Percentiles rank a stretch among this genome's conserved stretches.
Conservation (phyloP, 2,329 filamentous ascomycete species). For the Cryphonectria radicalis region DNA sequence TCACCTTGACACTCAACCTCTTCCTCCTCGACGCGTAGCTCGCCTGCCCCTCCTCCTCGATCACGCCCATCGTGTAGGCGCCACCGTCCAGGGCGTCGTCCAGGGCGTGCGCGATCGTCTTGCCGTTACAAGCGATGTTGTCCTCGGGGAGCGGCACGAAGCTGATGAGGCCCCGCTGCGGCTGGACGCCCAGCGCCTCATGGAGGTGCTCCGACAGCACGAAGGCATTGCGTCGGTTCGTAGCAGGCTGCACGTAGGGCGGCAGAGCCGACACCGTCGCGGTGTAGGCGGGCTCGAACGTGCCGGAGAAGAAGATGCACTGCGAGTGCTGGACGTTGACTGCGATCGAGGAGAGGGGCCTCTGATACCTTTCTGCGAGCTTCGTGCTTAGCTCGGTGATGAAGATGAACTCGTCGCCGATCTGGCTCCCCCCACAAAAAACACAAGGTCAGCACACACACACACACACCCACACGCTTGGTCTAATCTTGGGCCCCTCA, state of each 20-base stretch:
- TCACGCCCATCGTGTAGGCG: slow-evolving; percentile 39
- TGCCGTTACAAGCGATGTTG: slow-evolving; percentile 71
- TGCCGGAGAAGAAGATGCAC: slow-evolving; percentile 75
- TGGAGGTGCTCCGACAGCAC: slow-evolving; percentile 77
- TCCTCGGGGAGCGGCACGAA: slow-evolving; percentile 74
- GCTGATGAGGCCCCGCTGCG: slow-evolving; percentile 71
- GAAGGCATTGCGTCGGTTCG: slow-evolving; percentile 80
- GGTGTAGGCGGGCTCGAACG: slow-evolving; percentile 79
- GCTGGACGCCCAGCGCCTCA: slow-evolving; percentile 68
- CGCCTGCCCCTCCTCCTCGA: slow-evolving; percentile 29
- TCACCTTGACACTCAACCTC: slow-evolving; percentile 44
- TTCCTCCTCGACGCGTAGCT: slow-evolving; percentile 32
- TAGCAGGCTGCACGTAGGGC: slow-evolving; percentile 69
- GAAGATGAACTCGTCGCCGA: slow-evolving; percentile 75
- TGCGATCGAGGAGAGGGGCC: slow-evolving; percentile 73
- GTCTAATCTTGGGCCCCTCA: no score
- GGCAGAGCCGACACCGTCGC: slow-evolving; percentile 75
- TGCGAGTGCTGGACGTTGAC: slow-evolving; percentile 76
- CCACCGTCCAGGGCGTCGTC: slow-evolving; percentile 52
- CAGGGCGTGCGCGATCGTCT: slow-evolving; percentile 70
- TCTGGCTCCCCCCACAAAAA: slow-evolving; percentile 49
- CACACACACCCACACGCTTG: background rate
- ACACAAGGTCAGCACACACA: background rate
- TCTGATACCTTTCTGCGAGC: slow-evolving; percentile 75
- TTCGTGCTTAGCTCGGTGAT: slow-evolving; percentile 74